Percentiles rank a stretch among this genome's conserved stretches.
Conservation (phyloP, 768 basidiomycete genomes). For the Auricularia auricula-judae region DNA sequence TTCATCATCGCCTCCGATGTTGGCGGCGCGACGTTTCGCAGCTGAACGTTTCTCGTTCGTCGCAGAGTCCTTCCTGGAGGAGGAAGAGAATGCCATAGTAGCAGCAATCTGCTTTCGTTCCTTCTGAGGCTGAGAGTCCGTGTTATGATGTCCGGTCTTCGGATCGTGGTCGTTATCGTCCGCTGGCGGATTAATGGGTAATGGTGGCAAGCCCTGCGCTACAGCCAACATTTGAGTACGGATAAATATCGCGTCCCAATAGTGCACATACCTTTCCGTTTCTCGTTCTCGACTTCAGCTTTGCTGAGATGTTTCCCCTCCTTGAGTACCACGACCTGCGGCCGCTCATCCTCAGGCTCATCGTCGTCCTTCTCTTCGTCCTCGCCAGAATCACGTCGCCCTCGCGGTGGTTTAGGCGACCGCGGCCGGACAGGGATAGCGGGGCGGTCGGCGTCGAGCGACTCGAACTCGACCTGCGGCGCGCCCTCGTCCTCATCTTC, state of each 20-base stretch:
- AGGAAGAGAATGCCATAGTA: neutral
- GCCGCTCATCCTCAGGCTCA: constrained; percentile 64
- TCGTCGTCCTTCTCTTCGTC: constrained; percentile 69
- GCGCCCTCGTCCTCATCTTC: constrained; percentile 13
- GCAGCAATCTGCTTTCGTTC: neutral
- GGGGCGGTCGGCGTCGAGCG: constrained; percentile 1
- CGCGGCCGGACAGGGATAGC: constrained; percentile 3
- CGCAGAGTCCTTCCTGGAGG: neutral
- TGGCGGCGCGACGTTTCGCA: neutral
- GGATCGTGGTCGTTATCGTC: neutral
- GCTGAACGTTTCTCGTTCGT: neutral
- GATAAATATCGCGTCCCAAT: neutral
- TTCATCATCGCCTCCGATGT: neutral
- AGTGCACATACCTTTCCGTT: constrained; percentile 47
- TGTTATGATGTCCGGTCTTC: too few species aligned
- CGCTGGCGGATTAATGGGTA: neutral
- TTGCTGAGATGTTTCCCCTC: constrained; percentile 80
- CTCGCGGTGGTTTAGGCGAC: neutral
- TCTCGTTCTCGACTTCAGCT: constrained; percentile 67
- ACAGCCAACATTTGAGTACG: neutral
- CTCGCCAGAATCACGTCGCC: constrained; percentile 15
- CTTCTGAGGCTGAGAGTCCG: neutral
- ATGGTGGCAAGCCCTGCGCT: neutral
- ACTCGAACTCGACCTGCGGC: constrained; percentile 1
- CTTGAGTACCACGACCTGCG: constrained; percentile 80